These are phyloP conservation scores for Panus rudis DNA, from an alignment of 768 basidiomycete species.

Conservation along the genomic window DNA sequence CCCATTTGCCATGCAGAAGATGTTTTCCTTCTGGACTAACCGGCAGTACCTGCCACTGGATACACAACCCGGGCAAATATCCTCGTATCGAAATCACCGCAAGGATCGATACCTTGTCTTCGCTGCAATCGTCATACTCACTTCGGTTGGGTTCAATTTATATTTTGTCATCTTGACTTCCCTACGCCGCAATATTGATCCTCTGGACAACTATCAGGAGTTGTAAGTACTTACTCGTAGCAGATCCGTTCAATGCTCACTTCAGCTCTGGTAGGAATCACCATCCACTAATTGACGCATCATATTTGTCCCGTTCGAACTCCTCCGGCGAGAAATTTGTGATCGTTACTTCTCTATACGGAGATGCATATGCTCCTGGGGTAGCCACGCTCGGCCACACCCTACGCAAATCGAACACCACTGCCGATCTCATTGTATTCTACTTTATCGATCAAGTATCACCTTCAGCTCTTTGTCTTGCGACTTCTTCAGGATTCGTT, in stretches of 20 bases:
- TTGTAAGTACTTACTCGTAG: not conserved
- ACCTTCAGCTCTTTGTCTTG: slow-evolving; percentile 31
- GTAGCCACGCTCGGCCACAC: slow-evolving; percentile 28
- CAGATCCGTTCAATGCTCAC: not conserved
- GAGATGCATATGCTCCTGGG: slow-evolving; percentile 24
- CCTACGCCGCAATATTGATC: not conserved
- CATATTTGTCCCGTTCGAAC: not conserved
- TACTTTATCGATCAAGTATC: slow-evolving; percentile 32
- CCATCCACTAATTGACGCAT: not conserved
- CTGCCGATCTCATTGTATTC: slow-evolving; percentile 26
- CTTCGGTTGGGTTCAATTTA: not conserved
- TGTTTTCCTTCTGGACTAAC: too few species aligned
- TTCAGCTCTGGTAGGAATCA: not conserved
- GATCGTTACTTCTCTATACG: slow-evolving; percentile 26
- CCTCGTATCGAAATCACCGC: too few species aligned
- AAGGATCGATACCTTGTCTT: too few species aligned
- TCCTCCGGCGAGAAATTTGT: slow-evolving; percentile 15
- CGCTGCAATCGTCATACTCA: not conserved
- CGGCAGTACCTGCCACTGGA: too few species aligned
- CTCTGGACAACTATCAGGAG: not conserved
- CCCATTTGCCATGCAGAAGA: too few species aligned
- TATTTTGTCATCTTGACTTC: not conserved
- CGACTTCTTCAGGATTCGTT: slow-evolving; percentile 32
- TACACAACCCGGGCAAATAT: too few species aligned
- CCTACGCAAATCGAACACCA: slow-evolving; percentile 23